Evolutionary conservation across 768 basidiomycete species (phyloP), one percentile per base, ranked within the genome.

Genomic region (Hypholoma fasciculare): DNA sequence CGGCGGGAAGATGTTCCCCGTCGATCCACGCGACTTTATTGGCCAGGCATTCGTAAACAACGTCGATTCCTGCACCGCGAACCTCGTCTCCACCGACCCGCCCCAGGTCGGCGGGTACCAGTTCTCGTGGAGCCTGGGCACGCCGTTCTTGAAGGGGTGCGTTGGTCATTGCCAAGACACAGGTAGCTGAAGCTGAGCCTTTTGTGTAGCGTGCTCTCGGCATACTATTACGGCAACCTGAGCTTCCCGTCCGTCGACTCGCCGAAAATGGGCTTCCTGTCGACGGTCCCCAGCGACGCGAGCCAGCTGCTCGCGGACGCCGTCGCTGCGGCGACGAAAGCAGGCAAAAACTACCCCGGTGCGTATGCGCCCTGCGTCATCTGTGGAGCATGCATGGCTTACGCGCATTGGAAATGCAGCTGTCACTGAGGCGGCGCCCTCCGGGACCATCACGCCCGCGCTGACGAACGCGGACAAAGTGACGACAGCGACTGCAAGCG

Each of bases 121-220:
- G 48, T 90, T 88, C 63, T 86, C 84, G 63, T 92, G 90, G 90
- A 90, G 84, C 71, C 72, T 92, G 30, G 90, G 90, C 2, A 82
- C 80, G 61, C 90, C 90, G 1, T 92, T 92, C 63, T 64, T 92
- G 57, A 90, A 90, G 67, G 80, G 87, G 89, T 90, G 59, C 46
- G 83, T 72, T 20, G 27, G 20, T 23, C 20, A 30, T 17, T 44
- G 17, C 46, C 42, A n/a, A 34, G 30, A 34, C 26, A 14, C 48
- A 12, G 48, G 12, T n/a, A 26, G 11, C 8, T 30, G 48, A n/a
- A 14, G n/a, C 16, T 49, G 48, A 13, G 48, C 16, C 11, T 23
- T 56, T 23, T 46, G 42, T 40, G 7, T 61, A 90, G 90, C 13
- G 87, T 85, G 7, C 65, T 91, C 16, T 78, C 84, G 11, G 73